These are phyloP conservation scores for Priceomyces medius DNA, from an alignment of 805 yeast species.

Conservation along the genomic window DNA sequence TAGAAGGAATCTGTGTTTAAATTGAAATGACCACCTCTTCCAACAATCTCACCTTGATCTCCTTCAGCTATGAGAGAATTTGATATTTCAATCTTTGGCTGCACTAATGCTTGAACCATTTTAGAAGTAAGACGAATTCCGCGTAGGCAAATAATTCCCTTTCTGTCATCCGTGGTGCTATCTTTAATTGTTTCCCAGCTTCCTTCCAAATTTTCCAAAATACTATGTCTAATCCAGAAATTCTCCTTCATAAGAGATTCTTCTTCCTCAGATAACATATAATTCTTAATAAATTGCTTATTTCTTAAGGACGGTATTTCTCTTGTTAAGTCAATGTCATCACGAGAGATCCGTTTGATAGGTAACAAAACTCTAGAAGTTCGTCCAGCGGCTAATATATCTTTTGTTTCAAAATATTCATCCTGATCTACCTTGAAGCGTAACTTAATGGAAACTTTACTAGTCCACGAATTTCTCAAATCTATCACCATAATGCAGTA, in stretches of 20 bases:
- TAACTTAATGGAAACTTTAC: slow-evolving; percentile 37
- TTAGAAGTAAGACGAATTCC: slow-evolving; percentile 58
- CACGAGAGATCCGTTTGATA: slow-evolving; percentile 50
- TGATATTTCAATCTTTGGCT: slow-evolving; percentile 47
- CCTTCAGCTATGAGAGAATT: slow-evolving; percentile 24
- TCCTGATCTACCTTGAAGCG: slow-evolving; percentile 27
- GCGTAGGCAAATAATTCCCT: slow-evolving; percentile 66
- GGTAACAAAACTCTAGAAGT: slow-evolving; percentile 68
- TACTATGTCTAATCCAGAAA: slow-evolving; percentile 78
- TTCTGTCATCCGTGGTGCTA: slow-evolving; percentile 24
- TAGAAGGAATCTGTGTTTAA: slow-evolving; percentile 50
- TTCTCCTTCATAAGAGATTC: slow-evolving; percentile 54
- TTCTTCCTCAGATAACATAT: slow-evolving; percentile 54
- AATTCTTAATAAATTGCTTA: slow-evolving; percentile 66
- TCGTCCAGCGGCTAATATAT: slow-evolving; percentile 26
- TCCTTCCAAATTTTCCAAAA: slow-evolving; percentile 61
- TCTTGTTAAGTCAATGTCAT: slow-evolving; percentile 40
- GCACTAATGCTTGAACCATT: slow-evolving; percentile 57
- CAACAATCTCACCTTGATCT: slow-evolving; percentile 10
- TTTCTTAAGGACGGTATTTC: slow-evolving; percentile 71
- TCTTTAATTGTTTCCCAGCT: slow-evolving; percentile 50
- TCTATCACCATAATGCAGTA: slow-evolving; percentile 71
- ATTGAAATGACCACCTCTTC: slow-evolving; percentile 27
- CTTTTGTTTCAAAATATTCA: slow-evolving; percentile 26
- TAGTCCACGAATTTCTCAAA: slow-evolving; percentile 78